Base-by-base conservation (phyloP, 441 rosid genomes). In the Viola pubescens region DNA sequence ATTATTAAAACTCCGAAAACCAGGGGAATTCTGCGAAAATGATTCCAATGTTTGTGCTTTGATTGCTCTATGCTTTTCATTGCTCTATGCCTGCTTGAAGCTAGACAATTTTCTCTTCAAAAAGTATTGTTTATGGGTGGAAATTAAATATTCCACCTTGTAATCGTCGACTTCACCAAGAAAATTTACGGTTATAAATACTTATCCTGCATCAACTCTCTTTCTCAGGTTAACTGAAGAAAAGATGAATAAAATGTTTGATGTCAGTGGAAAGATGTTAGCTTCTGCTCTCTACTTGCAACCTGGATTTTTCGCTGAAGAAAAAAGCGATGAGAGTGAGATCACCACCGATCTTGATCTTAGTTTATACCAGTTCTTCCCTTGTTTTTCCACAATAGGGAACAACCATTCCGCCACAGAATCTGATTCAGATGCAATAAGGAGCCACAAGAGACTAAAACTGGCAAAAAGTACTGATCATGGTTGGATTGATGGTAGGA, bases 371-470 rank as follows among this genome's bases (percentile, higher is more conserved):
- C 11, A 51, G 8, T 9, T 40, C n/a, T 19, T 51, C 6, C 66
- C 43, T 39, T 19, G 43, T 39, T 16, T 57, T 11, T 44, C 72
- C 43, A 8, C 26, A 12, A 41, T 48, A 49, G 52, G 55, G 49
- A 64, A 41, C 39, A 12, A 40, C 9, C 37, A 48, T 47, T 55
- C 26, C 54, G 13, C 1, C 60, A 16, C 8, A 42, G 34, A 26
- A 50, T 48, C 46, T 43, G 40, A 34, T 43, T 55, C 12, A 5
- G 62, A 59, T 48, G 78, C 69, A 53, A 26, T 62, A 0, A 62
- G 70, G 58, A 50, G 5, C 38, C 55, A 6, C 45, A 80, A 80
- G 73, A 80, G 76, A 70, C 12, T 60, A 12, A 78, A 71, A 68
- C 59, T 41, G 34, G 65, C 48, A 39, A 45, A 52, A 1, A 12